Evolutionary conservation across 1,139 yeast species (phyloP).

Genomic region (Meyerozyma athensensis): DNA sequence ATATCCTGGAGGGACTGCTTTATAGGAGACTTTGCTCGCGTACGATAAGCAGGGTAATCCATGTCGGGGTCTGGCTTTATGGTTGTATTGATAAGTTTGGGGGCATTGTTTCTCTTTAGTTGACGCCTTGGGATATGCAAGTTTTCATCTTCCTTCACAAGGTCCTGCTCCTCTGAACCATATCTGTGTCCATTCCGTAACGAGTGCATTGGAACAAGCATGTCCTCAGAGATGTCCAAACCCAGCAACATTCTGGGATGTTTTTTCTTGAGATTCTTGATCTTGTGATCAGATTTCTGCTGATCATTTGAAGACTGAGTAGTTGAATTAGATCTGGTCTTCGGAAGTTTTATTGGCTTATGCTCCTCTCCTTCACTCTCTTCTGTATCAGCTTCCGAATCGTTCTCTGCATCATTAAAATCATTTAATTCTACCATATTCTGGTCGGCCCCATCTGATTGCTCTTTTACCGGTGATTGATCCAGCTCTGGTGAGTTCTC

Average conservation of each 20-base stretch:
- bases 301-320: background rate
- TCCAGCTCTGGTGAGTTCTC: too few species aligned
- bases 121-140: background rate
- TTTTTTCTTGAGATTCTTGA: background rate
- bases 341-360: background rate
- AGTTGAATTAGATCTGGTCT: background rate
- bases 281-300: background rate
- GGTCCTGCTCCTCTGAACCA: background rate
- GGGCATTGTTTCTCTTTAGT: background rate
- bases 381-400: constrained; percentile 2
- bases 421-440: too few species aligned
- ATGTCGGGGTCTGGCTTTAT: background rate
- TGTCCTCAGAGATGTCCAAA: background rate
- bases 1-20: constrained; percentile 28
- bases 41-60: constrained; percentile 35
- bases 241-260: constrained; percentile 1
- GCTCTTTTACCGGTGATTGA: background rate
- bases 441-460: background rate
- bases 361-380: background rate
- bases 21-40: constrained; percentile 41
- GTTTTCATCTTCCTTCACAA: background rate
- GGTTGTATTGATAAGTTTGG: background rate
- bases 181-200: background rate
- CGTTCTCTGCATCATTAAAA: background rate
- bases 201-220: background rate